A percentile compares a stretch with the other conserved stretches of the same genome.
Conservation (phyloP, 2,329 filamentous ascomycete species). For the Epichloe elymi region DNA sequence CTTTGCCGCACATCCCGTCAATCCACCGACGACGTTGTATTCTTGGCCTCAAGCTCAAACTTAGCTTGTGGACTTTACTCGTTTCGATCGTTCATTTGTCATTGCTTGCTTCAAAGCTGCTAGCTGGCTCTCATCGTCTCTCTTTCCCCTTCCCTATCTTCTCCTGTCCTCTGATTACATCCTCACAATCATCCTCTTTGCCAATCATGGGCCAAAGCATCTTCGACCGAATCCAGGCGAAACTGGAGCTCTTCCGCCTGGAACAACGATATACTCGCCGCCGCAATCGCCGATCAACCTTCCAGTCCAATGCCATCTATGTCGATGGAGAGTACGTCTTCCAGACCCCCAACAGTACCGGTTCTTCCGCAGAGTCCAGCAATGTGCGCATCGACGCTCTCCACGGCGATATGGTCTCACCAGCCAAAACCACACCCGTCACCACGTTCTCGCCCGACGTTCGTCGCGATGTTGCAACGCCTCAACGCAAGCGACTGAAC, state of each 20-base stretch:
- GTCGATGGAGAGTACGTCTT: constrained; percentile 94
- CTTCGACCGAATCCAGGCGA: constrained; percentile 48
- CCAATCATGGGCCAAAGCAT: constrained; percentile 36
- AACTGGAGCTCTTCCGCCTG: constrained; percentile 84
- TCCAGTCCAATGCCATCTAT: constrained; percentile 79
- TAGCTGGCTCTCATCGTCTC: not conserved
- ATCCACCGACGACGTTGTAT: not conserved
- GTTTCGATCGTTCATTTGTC: not conserved
- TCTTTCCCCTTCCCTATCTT: constrained; percentile 1
- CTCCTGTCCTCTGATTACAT: not conserved
- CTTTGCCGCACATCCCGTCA: not conserved
- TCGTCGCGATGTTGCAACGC: constrained; percentile 12
- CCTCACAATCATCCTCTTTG: constrained; percentile 5
- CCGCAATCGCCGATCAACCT: constrained; percentile 74
- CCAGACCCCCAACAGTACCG: constrained; percentile 46
- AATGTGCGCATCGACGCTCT: constrained; percentile 23
- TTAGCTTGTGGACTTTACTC: not conserved
- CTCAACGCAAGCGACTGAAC: constrained; percentile 37
- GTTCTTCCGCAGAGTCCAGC: constrained; percentile 37
- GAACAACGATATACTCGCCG: constrained; percentile 91
- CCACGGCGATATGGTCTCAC: constrained; percentile 19
- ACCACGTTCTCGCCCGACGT: constrained; percentile 11
- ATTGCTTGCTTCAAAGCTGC: not conserved
- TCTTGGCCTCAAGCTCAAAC: not conserved
- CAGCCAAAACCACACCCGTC: constrained; percentile 10